These are phyloP conservation scores for Ceratonia siliqua DNA, from an alignment of 306 rosid species.

Conservation along the genomic window DNA sequence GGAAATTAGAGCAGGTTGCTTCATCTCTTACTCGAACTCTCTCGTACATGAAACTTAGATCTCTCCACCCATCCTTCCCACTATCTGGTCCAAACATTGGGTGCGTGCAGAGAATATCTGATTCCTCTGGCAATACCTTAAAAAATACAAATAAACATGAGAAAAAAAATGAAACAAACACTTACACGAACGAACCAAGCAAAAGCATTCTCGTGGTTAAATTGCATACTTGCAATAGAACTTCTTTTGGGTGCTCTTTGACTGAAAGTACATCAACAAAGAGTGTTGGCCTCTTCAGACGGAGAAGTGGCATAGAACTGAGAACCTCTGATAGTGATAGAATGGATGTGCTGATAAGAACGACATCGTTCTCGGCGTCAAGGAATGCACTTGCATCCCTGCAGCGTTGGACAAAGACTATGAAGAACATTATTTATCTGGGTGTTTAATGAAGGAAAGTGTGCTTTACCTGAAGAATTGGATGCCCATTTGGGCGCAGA, in stretches of 20 bases:
- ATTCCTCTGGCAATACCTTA: conserved; percentile 56
- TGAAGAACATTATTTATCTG: background rate
- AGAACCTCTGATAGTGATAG: conserved; percentile 54
- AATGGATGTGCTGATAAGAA: conserved; percentile 61
- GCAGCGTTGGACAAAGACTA: background rate
- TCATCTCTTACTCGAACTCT: conserved; percentile 63
- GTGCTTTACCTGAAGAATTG: conserved; percentile 51
- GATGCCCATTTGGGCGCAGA: conserved; percentile 42
- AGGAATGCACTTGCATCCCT: conserved; percentile 43
- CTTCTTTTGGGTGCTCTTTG: conserved; percentile 62
- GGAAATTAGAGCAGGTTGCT: conserved; percentile 51
- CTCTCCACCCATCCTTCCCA: conserved; percentile 67
- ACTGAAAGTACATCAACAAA: conserved; percentile 74
- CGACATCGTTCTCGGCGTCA: conserved; percentile 52
- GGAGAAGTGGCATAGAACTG: conserved; percentile 50
- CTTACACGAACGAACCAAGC: background rate
- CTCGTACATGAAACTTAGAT: conserved; percentile 54
- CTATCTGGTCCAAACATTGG: conserved; percentile 75
- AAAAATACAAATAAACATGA: background rate
- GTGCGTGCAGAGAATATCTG: conserved; percentile 63
- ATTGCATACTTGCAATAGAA: conserved; percentile 45
- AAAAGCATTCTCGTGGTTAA: background rate
- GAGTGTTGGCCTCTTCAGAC: conserved; percentile 46
- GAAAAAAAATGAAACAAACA: background rate
- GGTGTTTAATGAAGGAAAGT: background rate